These are phyloP conservation scores for Spongospora subterranea DNA, from an alignment of 208 protist genomes.

Conservation along the genomic window DNA sequence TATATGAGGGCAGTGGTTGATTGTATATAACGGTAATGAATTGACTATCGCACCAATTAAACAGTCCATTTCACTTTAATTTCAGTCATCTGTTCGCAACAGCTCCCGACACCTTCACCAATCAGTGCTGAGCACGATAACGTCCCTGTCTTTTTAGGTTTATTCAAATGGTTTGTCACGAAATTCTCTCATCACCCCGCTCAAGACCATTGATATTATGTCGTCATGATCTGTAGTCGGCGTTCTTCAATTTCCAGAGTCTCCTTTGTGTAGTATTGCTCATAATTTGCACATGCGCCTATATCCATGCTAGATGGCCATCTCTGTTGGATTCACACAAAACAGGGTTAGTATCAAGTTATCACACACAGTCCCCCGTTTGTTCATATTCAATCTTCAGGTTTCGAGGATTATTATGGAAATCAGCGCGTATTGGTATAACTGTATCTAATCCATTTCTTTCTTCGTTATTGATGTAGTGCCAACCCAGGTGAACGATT, in stretches of 20 bases:
- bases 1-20: too few species aligned
- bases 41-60: too few species aligned
- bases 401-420: slow-evolving; percentile 50
- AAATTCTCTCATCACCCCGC: too few species aligned
- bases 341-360: not conserved
- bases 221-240: not conserved
- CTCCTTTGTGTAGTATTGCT: slow-evolving; percentile 50
- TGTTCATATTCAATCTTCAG: not conserved
- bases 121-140: too few species aligned
- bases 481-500: not conserved
- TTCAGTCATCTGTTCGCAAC: too few species aligned
- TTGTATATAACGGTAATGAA: too few species aligned
- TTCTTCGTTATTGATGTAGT: not conserved
- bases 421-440: slow-evolving; percentile 28
- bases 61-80: too few species aligned
- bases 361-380: not conserved
- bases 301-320: slow-evolving; percentile 49
- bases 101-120: too few species aligned
- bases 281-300: slow-evolving; percentile 56
- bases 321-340: slow-evolving; percentile 51
- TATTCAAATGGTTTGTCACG: too few species aligned
- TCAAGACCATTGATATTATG: not conserved
- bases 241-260: slow-evolving; percentile 59
- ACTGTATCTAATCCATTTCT: not conserved
- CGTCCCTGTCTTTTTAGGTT: too few species aligned